Evolutionary conservation across 2,329 filamentous ascomycete genomes (phyloP).

Genomic region (Colletotrichum cereale): DNA sequence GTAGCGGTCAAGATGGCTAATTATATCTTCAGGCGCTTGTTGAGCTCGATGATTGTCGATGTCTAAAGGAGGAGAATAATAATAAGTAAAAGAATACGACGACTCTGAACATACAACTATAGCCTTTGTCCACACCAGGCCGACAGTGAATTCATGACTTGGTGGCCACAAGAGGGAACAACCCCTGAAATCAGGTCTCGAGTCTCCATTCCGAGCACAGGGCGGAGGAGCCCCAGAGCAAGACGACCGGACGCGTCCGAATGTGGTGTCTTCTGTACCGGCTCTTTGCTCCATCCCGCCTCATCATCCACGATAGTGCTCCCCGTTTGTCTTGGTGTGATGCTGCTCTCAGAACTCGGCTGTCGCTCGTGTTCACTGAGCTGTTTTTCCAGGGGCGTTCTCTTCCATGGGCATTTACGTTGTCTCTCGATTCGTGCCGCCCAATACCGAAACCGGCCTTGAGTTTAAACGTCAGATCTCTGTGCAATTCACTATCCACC

Average conservation of each 20-base stretch:
- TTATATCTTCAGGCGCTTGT: not conserved
- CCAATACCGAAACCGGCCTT: not conserved
- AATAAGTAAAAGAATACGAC: constrained; percentile 8
- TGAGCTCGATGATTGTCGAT: not conserved
- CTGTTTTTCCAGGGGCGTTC: not conserved
- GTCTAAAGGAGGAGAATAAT: not conserved
- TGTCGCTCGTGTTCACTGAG: not conserved
- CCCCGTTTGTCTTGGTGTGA: not conserved
- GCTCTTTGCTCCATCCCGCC: not conserved
- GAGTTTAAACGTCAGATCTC: no score
- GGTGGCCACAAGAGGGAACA: not conserved
- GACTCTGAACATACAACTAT: not conserved
- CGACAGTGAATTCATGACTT: not conserved
- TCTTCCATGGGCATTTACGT: not conserved
- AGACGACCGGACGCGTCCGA: not conserved
- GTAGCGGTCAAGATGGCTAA: not conserved
- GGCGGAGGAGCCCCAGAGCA: not conserved
- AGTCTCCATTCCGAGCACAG: not conserved
- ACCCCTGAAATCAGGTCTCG: not conserved
- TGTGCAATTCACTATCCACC: not conserved
- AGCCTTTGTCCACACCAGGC: not conserved
- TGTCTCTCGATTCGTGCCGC: not conserved
- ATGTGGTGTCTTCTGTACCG: not conserved
- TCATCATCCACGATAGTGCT: not conserved
- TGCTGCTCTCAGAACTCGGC: not conserved